Base-by-base conservation (phyloP, 108 stramenopile genomes). In the Thalassiosira profunda region DNA sequence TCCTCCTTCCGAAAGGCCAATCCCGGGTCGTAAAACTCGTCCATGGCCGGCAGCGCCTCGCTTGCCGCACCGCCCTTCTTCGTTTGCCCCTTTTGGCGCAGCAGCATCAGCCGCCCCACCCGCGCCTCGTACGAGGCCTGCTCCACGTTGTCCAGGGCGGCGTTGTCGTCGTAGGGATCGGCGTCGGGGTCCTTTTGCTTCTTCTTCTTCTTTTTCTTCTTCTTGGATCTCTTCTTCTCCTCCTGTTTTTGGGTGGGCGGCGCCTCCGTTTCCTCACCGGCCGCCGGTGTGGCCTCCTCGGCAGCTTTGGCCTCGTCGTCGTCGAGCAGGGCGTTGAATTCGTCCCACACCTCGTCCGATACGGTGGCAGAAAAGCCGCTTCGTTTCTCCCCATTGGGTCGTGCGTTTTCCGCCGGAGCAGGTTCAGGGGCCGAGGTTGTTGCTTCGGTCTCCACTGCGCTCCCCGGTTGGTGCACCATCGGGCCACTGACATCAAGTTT, bases 121-220 rank as follows among this genome's bases (percentile, higher is more conserved):
- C 73, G 44, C 18, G 73, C 73, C 59, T 74, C 73, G 20, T 74
- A 74, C 29, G 73, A 74, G 31, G 57, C 63, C 38, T 74, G 73
- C 26, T 74, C 73, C 25, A 74, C 35, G 31, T 58, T 63, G 12
- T 35, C 40, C 5, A 44, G 25, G 10, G 56, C 57, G n/a, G 51
- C 64, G 30, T 54, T 72, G 37, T 72, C 71, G 35, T 72, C n/a
- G 49, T 28, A 7, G 15, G 6, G 9, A 31, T 23, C 33, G 51
- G 12, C 17, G 47, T 20, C 12, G 17, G 47, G 14, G 47, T n/a
- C 28, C 2, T 48, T 48, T 48, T 29, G 0, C 28, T 48, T 24
- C 14, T 12, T 24, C 23, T 51, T 66, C 8, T 53, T 21, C n/a
- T 51, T 35, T 2, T 35, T 20, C 26, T 64, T 31, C 0, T 26